phyloP scores from a whole-genome alignment of 768 basidiomycete species.

The Plicaturopsis crispa region DNA sequence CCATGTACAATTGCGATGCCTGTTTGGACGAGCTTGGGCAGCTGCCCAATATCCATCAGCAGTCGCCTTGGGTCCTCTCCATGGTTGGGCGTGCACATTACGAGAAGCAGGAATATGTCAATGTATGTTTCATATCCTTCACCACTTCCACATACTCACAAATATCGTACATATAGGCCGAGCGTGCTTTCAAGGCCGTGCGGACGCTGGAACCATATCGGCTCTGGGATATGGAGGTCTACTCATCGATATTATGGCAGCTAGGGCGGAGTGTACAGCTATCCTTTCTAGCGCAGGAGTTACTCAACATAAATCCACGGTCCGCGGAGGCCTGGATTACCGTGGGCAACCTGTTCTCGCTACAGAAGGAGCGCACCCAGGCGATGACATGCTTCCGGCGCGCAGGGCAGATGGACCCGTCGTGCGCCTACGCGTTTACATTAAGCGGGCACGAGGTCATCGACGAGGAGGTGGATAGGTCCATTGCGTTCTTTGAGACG shows the following conservation, averaged over 20 bases:
- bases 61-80: conserved; percentile 70
- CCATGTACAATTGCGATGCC: conserved; percentile 66
- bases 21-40: conserved; percentile 73
- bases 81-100: conserved; percentile 86
- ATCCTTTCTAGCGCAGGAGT: conserved; percentile 88
- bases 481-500: conserved; percentile 85
- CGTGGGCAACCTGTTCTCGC: conserved; percentile 90
- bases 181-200: conserved; percentile 79
- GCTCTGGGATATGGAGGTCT: conserved; percentile 89
- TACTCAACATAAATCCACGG: conserved; percentile 77
- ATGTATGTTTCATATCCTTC: conserved; percentile 47
- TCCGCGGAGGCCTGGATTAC: conserved; percentile 93
- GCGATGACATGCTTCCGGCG: conserved; percentile 92
- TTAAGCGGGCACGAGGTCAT: conserved; percentile 95
- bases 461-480: conserved; percentile 91
- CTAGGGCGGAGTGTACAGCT: conserved; percentile 76
- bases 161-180: conserved; percentile 53
- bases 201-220: conserved; percentile 86
- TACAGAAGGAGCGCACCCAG: conserved; percentile 90
- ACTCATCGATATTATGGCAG: conserved; percentile 96
- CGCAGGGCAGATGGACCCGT: conserved; percentile 82
- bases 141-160: conserved; percentile 9
- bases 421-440: conserved; percentile 93
- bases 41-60: conserved; percentile 67
- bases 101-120: conserved; percentile 82